Evolutionary conservation across 2,329 filamentous ascomycete genomes (phyloP).

Genomic region (Arthrobotrys pseudoclavata): DNA sequence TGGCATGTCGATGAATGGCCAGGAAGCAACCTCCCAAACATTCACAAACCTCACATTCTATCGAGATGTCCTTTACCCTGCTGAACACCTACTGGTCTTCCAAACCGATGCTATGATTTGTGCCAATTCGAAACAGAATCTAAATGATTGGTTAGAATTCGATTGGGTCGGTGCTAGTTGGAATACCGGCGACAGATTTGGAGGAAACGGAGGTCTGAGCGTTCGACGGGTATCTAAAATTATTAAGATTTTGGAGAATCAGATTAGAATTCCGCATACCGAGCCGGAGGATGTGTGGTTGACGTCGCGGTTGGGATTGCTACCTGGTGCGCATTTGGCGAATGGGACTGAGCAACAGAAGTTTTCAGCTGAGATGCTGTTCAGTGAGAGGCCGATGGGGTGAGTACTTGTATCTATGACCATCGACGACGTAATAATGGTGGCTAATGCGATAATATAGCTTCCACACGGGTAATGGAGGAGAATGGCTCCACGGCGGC

Average conservation of each 20-base stretch:
- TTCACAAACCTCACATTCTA: constrained; percentile 71
- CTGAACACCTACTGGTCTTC: constrained; percentile 72
- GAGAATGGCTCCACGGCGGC: constrained; percentile 67
- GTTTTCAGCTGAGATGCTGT: constrained; percentile 71
- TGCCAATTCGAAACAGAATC: constrained; percentile 69
- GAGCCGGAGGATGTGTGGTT: constrained; percentile 74
- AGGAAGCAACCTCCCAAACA: constrained; percentile 71
- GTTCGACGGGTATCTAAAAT: constrained; percentile 71
- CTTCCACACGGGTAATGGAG: constrained; percentile 67
- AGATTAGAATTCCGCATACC: constrained; percentile 67
- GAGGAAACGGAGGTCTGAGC: constrained; percentile 71
- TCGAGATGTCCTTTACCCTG: constrained; percentile 64
- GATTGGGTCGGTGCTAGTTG: constrained; percentile 72
- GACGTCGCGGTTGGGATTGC: constrained; percentile 70
- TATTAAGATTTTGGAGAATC: constrained; percentile 70
- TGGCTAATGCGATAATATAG: constrained; percentile 7
- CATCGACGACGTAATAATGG: not conserved
- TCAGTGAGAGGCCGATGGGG: constrained; percentile 71
- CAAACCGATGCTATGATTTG: constrained; percentile 73
- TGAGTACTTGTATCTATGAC: constrained; percentile 65
- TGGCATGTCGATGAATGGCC: constrained; percentile 70
- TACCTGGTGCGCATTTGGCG: constrained; percentile 69
- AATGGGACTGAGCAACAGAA: constrained; percentile 70
- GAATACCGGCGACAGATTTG: constrained; percentile 67
- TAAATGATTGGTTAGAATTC: constrained; percentile 71